Evolutionary conservation across 306 rosid genomes (phyloP).

Genomic region (Begonia fuchsioides): DNA sequence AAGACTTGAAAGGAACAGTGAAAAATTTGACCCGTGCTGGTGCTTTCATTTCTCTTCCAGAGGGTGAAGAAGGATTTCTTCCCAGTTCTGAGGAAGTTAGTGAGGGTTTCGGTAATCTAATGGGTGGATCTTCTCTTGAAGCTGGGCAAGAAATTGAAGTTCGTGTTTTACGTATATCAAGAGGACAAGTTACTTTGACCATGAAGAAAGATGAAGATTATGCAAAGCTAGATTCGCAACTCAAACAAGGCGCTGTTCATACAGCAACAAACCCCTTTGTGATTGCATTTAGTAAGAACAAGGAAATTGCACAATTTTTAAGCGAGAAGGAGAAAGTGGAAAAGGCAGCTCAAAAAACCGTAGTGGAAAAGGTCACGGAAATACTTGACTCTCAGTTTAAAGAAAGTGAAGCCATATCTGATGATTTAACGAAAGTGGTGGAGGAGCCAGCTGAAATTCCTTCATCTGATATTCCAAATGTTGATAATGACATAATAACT

Average conservation of each 20-base stretch:
- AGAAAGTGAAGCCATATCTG: conserved; percentile 19
- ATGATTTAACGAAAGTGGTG: conserved; percentile 20
- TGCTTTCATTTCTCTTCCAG: conserved; percentile 83
- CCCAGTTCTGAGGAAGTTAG: conserved; percentile 63
- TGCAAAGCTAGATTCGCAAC: conserved; percentile 18
- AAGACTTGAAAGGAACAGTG: conserved; percentile 71
- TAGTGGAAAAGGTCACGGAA: conserved; percentile 22
- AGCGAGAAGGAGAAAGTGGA: conserved; percentile 54
- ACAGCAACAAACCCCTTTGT: conserved; percentile 76
- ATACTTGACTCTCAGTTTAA: conserved; percentile 25
- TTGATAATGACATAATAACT: conserved; percentile 6
- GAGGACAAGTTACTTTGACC: conserved; percentile 83
- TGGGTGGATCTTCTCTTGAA: conserved; percentile 67
- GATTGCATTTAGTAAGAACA: conserved; percentile 79
- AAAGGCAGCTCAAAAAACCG: conserved; percentile 21
- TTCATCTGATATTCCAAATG: no score
- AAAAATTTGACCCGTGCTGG: conserved; percentile 72
- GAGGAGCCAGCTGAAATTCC: conserved; percentile 16
- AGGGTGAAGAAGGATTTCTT: conserved; percentile 96
- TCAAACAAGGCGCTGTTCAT: conserved; percentile 40
- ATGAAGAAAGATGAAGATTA: conserved; percentile 80
- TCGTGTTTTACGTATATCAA: conserved; percentile 61
- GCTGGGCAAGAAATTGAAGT: conserved; percentile 73
- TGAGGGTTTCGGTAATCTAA: conserved; percentile 51
- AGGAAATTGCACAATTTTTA: conserved; percentile 72